Evolutionary conservation across 2,329 filamentous ascomycete species (phyloP), one percentile per base, ranked within the genome.

Genomic region (Thyridium curvatum): DNA sequence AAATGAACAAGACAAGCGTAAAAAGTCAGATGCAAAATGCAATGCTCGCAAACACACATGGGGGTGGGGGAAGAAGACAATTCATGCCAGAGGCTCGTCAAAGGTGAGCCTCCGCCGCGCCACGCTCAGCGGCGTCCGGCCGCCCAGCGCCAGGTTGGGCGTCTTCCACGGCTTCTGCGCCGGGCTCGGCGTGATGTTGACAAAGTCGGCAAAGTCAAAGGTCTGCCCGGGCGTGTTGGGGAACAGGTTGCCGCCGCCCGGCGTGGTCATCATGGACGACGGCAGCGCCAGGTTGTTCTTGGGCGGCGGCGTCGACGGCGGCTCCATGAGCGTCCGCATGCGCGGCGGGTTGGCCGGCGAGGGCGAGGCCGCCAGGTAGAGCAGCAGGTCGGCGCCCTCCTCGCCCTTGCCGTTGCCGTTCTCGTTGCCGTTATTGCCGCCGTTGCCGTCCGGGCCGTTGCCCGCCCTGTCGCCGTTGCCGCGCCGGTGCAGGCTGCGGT

Each of bases 181-280:
- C 15, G 93, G 93, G 55, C 88, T 95, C 1, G 93, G 93, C 7
- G 93, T 95, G 59, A 97, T 91, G 64, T 97, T 96, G 57, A 97
- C 84, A 63, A 95, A 98, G 58, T 98, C 93, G 38, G 89, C 80
- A 65, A 97, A 94, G 66, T 97, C 94, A 62, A 97, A 94, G 35
- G 62, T 66, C 55, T 90, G 85, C 13, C 83, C 83, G 0, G 91
- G 91, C 1, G 91, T 97, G 46, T 78, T 81, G 37, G 84, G 79
- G 52, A 81, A 78, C 34, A 83, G 53, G 52, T 80, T 84, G 44
- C 77, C 76, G 31, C 82, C 83, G 38, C 82, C 80, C 2, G 86
- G 86, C 10, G 87, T 93, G n/a, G 79, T 84, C 86, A 93, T 91
- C 77, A 91, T 88, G 18, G 82, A 94, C 41, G 80, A 94, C 16